These are phyloP conservation scores for Circinella minor DNA, from an alignment of 371 early-diverging fungal species.

Conservation along the genomic window DNA sequence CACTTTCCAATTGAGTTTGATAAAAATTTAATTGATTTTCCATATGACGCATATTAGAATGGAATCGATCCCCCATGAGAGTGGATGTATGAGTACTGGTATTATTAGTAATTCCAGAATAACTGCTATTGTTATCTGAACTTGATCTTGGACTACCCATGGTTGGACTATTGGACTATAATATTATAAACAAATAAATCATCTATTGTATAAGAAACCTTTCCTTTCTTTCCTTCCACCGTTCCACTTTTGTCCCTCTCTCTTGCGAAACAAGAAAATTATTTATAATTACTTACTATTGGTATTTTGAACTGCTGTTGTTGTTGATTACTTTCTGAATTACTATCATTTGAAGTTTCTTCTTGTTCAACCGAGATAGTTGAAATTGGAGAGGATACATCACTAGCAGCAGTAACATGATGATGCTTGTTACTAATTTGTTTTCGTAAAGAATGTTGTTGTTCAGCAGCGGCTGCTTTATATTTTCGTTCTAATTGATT, in stretches of 20 bases:
- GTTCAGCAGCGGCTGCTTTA: slow-evolving; percentile 20
- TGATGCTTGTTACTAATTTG: not conserved
- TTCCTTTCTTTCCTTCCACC: too few species aligned
- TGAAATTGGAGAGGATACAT: too few species aligned
- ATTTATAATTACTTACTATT: not conserved
- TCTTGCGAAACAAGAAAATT: too few species aligned
- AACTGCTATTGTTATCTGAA: slow-evolving; percentile 32
- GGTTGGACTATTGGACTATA: slow-evolving; percentile 22
- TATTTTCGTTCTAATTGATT: slow-evolving; percentile 38
- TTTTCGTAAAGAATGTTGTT: slow-evolving; percentile 10
- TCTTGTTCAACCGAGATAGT: not conserved
- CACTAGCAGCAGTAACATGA: not conserved
- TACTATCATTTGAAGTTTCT: not conserved
- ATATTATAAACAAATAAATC: not conserved
- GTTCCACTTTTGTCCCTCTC: too few species aligned
- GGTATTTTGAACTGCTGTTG: not conserved
- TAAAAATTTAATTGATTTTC: slow-evolving; percentile 74
- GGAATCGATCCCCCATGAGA: slow-evolving; percentile 63
- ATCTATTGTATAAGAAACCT: too few species aligned
- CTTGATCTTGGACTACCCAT: slow-evolving; percentile 43
- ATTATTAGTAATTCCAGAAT: slow-evolving; percentile 6
- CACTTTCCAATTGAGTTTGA: slow-evolving; percentile 67
- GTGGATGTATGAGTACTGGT: slow-evolving; percentile 18
- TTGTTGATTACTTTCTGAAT: not conserved
- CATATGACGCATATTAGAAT: slow-evolving; percentile 61